Conservation (phyloP, 2,329 filamentous ascomycete species). For the Drechslera avenae region DNA sequence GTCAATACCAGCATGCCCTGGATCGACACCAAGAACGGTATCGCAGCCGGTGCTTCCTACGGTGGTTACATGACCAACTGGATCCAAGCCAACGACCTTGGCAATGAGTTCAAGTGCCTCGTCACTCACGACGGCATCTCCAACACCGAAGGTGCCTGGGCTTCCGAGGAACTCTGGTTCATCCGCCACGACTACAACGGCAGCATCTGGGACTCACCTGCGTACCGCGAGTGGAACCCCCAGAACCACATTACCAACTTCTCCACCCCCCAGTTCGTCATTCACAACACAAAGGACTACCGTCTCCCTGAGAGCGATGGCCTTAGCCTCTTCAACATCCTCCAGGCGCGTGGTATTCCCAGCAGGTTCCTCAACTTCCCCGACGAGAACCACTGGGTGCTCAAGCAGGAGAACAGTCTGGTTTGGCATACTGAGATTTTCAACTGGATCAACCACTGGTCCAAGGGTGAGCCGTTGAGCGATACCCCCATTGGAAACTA, state of each 20-base stretch:
- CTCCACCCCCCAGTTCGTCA: constrained; percentile 84
- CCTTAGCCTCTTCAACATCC: constrained; percentile 80
- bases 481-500: constrained; percentile 39
- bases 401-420: constrained; percentile 87
- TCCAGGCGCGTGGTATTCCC: constrained; percentile 76
- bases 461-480: constrained; percentile 39
- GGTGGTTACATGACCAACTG: constrained; percentile 65
- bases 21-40: constrained; percentile 72
- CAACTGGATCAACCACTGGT: constrained; percentile 49
- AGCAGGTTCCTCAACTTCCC: constrained; percentile 82
- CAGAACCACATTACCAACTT: constrained; percentile 67
- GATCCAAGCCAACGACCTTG: constrained; percentile 86
- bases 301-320: constrained; percentile 85
- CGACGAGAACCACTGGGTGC: constrained; percentile 79
- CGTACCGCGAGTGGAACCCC: constrained; percentile 64
- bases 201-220: constrained; percentile 38
- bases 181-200: constrained; percentile 53
- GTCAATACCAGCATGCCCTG: constrained; percentile 68
- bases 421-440: constrained; percentile 75
- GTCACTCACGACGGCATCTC: constrained; percentile 89
- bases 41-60: constrained; percentile 69
- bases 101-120: constrained; percentile 82
- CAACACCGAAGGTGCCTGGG: constrained; percentile 57
- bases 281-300: constrained; percentile 92
- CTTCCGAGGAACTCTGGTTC: constrained; percentile 59